Percentiles rank a stretch among this genome's conserved stretches.
phyloP scores from a whole-genome alignment of 1,284 basidiomycete genomes.

The Phellinidium pouzarii region DNA sequence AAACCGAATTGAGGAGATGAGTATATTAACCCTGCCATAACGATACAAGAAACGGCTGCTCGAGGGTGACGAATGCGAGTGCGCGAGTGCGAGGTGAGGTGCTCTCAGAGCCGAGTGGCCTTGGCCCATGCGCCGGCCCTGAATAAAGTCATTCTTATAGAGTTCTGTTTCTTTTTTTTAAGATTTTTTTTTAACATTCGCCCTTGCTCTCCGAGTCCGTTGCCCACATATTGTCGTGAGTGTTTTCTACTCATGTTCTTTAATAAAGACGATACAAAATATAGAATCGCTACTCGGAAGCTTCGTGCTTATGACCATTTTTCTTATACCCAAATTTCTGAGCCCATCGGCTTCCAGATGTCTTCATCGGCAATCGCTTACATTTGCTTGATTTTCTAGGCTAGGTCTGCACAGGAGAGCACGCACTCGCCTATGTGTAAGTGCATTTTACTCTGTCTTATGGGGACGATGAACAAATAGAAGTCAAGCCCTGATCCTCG shows the following conservation, averaged over 20 bases:
- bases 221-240: conserved; percentile 30
- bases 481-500: conserved; percentile 80
- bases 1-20: conserved; percentile 58
- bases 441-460: conserved; percentile 25
- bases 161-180: conserved; percentile 24
- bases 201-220: conserved; percentile 10
- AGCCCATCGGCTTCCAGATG: conserved; percentile 30
- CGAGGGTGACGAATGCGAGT: conserved; percentile 13
- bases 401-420: background rate
- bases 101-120: too few species aligned
- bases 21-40: conserved; percentile 63
- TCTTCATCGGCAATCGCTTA: conserved; percentile 19
- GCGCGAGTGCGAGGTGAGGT: conserved; percentile 11
- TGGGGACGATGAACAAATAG: conserved; percentile 63
- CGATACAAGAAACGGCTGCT: conserved; percentile 17
- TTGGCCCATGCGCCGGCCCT: conserved; percentile 35
- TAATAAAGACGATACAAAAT: conserved; percentile 49
- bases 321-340: conserved; percentile 86
- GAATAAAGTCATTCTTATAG: conserved; percentile 17
- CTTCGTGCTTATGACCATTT: conserved; percentile 54
- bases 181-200: conserved; percentile 16
- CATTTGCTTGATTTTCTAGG: background rate
- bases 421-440: conserved; percentile 29
- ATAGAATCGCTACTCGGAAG: conserved; percentile 84
- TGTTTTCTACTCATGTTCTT: conserved; percentile 22